Base-by-base conservation (phyloP, 2,329 filamentous ascomycete genomes). In the Fusarium anguioides region DNA sequence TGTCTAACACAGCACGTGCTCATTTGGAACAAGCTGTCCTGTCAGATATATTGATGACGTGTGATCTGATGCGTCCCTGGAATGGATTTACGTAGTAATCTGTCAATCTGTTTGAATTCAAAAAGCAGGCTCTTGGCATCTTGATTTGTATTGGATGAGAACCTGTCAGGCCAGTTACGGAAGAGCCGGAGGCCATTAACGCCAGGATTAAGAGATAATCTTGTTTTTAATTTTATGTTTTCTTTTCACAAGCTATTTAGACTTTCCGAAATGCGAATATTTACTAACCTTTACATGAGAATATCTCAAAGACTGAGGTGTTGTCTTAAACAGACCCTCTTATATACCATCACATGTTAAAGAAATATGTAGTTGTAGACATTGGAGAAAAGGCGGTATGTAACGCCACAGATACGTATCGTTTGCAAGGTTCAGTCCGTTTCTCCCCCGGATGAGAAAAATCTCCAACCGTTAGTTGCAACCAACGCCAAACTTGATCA, bases 331-430 rank as follows among this genome's bases (percentile, higher is more conserved):
- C 21, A 21, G 14, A 31, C 45, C 64, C 64, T 58, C 59, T 48
- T 24, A 20, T 20, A 45, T 26, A 54, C 37, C 41, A 61, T 69
- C 66, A 69, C 66, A 69, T 69, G 66, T 53, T 56, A 29, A n/a
- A n/a, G 8, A 54, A 44, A 20, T 17, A 15, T 31, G 42, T 41
- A 36, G 18, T 26, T 53, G 15, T 39, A 45, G 18, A 53, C 47
- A 46, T 44, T n/a, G 52, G 33, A 44, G 64, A 69, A 69, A 69
- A 64, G 62, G 66, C 66, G 66, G 66, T 69, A 66, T 46, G 18
- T 14, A 31, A 41, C 66, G 66, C 66, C 66, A 69, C 66, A 69
- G 51, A 46, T 69, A 69, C 66, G 66, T 69, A 66, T 48, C 48
- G 27, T n/a, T 10, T 26, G 24, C 41, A 64, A n/a, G n/a, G n/a